Conservation (phyloP, 306 rosid species). For the Gynostemma pentaphyllum region DNA sequence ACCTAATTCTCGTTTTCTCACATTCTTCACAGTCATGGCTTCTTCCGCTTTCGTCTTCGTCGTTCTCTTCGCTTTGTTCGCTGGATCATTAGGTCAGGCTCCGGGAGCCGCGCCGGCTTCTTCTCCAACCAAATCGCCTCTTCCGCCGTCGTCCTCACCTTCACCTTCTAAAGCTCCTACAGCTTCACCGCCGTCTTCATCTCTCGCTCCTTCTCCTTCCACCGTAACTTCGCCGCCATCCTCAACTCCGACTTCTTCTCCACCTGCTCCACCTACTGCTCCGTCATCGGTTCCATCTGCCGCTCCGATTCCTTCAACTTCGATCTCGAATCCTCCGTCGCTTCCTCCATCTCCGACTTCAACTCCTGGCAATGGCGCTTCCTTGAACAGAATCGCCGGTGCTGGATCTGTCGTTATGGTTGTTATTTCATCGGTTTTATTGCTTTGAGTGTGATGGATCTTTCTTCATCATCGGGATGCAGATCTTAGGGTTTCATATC, state of each 20-base stretch:
- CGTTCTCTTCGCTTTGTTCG: conserved; percentile 21
- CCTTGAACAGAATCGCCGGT: conserved; percentile 15
- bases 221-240: conserved; percentile 11
- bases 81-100: conserved; percentile 25
- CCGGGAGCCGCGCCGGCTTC: conserved; percentile 28
- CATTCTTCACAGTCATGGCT: conserved; percentile 31
- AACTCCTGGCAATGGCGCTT: conserved; percentile 12
- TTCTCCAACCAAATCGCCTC: conserved; percentile 19
- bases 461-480: conserved; percentile 2
- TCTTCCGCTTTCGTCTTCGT: conserved; percentile 17
- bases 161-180: conserved; percentile 15
- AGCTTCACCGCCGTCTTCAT: conserved; percentile 6
- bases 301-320: conserved; percentile 12
- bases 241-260: conserved; percentile 18
- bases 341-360: neutral
- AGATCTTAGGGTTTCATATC: conserved; percentile 19
- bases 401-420: conserved; percentile 36
- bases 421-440: conserved; percentile 22
- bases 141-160: conserved; percentile 8
- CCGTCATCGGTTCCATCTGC: conserved; percentile 17
- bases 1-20: neutral
- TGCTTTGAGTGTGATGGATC: conserved; percentile 35
- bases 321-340: neutral
- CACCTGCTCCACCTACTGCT: conserved; percentile 15
- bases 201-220: conserved; percentile 16